Evolutionary conservation across 2,329 filamentous ascomycete genomes (phyloP), one percentile per base, ranked within the genome.

Genomic region (Paradendryphiella salina): DNA sequence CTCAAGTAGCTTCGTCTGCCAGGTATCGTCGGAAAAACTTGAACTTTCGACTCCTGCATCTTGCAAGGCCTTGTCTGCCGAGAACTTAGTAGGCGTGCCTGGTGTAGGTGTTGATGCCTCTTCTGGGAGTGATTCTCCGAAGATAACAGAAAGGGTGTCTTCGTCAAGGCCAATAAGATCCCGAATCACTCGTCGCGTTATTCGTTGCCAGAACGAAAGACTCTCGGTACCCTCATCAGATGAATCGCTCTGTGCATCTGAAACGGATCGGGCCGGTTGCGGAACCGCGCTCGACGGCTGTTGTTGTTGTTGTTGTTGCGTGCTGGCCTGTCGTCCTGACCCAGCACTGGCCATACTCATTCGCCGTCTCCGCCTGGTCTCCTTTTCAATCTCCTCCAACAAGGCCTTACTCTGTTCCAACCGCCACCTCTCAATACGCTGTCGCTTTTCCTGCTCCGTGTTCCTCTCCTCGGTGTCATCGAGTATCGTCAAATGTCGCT

Each of bases 161-260:
- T 96, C 90, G 63, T 97, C 92, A 47, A 99, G 88, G 7, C 93
- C 93, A 69, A 97, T 88, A 35, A 99, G 76, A 67, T 96, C 91
- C 44, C 86, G 84, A 61, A 99, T 90, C 21, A 97, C 88, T 64
- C 86, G 90, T 50, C 88, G 84, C 2, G 93, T 96, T 41, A 97
- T 84, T 9, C 87, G 83, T 54, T 86, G 85, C 84, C 90, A 90
- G 59, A 95, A 82, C 1, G 88, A 86, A 57, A 90, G 85, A 34
- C 80, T 77, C 23, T 84, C 79, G 4, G 78, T 74, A 36, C 69
- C 59, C 28, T 74, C 67, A 4, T 77, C 74, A 1, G 73, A 70
- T 2, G 73, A 57, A 9, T 66, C 67, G 28, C 70, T 71, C n/a
- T 65, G 66, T 7, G 56, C 56, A 39, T 69, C 67, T 6, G 64